Percentiles rank a stretch among this genome's conserved stretches.
Evolutionary conservation across 805 yeast species (phyloP).

Genomic region (Nakazawaea molendinolei): DNA sequence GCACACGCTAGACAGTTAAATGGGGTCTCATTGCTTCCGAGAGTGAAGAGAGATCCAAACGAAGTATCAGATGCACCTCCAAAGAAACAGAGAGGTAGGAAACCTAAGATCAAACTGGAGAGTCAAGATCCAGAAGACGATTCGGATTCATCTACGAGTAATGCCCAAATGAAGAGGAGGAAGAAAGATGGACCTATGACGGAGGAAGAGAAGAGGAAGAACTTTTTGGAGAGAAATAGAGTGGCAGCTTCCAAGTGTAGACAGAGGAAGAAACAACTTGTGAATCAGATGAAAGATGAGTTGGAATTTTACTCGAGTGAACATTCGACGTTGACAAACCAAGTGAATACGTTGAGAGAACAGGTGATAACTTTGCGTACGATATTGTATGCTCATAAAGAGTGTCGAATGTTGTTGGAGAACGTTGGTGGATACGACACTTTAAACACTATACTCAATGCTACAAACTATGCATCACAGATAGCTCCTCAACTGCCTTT

Average conservation of each 20-base stretch:
- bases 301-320: conserved; percentile 63
- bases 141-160: conserved; percentile 37
- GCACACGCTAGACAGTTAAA: too few species aligned
- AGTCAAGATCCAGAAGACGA: conserved; percentile 23
- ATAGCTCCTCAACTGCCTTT: conserved; percentile 8
- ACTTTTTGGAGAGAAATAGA: conserved; percentile 84
- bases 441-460: conserved; percentile 33
- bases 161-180: conserved; percentile 60
- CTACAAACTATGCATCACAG: conserved; percentile 21
- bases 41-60: conserved; percentile 1
- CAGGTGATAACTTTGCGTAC: conserved; percentile 46
- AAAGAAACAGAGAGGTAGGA: conserved; percentile 10
- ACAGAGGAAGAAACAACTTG: conserved; percentile 85
- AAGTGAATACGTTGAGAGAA: conserved; percentile 51
- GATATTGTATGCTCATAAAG: conserved; percentile 42
- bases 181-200: conserved; percentile 51
- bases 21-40: too few species aligned
- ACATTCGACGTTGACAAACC: conserved; percentile 56
- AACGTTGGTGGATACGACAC: conserved; percentile 42
- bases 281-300: conserved; percentile 77
- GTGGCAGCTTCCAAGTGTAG: conserved; percentile 97
- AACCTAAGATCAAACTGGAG: not conserved
- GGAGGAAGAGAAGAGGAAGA: conserved; percentile 71
- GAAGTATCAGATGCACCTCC: not conserved
- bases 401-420: conserved; percentile 34